Evolutionary conservation across 352 stramenopile genomes (phyloP), one percentile per base, ranked within the genome.

Genomic region (Aphanomyces euteiches): DNA sequence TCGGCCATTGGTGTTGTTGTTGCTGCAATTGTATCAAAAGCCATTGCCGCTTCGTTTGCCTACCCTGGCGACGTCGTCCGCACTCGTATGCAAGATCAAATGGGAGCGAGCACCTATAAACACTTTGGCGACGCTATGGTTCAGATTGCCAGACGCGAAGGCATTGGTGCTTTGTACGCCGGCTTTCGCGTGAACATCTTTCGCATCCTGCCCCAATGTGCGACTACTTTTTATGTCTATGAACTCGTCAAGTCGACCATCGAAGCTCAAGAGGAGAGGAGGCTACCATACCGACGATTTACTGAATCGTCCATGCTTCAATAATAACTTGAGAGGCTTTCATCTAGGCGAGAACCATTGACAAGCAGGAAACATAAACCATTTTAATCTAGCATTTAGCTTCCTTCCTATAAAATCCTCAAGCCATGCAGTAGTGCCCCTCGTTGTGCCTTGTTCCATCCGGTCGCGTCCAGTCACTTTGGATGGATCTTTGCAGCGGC

Each of bases 111-210:
- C 38, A 13, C 36, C n/a, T 69, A 69, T 47, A 69, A 69, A 39
- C 63, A 69, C 19, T 69, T 69, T 36, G n/a, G 56, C 50, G 63
- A 69, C 19, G 63, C 63, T 3, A 69, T 69, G 63, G 63, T 43
- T 19, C 34, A 69, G 50, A 69, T 69, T 39, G 63, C 63, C 7
- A 34, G 50, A 15, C 56, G 59, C 15, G 63, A 69, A 69, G 63
- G 63, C 37, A 21, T 69, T 4, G 34, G 47, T 1, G 12, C 63
- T 15, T 36, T 69, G 7, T 69, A 69, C 63, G 63, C 63, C 5
- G 63, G 63, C 17, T 69, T 69, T 47, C 63, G 43, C 2, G 63
- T 69, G 43, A 69, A 69, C 36, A 69, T 47, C 13, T 45, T 69
- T 13, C 63, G 63, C 19, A 69, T 69, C 37, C 41, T 69, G 47